Conservation (phyloP, 441 rosid species). For the Aquilaria agallochum region DNA sequence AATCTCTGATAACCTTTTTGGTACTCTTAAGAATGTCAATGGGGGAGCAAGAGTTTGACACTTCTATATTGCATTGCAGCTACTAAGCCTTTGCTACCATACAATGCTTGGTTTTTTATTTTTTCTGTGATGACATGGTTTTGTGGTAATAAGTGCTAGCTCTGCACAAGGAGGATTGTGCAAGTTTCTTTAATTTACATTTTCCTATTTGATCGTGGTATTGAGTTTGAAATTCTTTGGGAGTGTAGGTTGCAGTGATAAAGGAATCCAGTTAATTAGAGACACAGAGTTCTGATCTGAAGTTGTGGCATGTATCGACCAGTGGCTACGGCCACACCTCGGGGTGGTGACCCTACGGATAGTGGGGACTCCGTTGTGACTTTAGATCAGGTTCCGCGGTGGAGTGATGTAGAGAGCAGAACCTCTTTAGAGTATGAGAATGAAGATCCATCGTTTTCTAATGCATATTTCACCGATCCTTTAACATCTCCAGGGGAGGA, state of each 20-base stretch:
- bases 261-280: too few species aligned
- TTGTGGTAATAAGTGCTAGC: too few species aligned
- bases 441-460: slow-evolving; percentile 61
- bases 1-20: too few species aligned
- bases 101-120: too few species aligned
- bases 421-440: slow-evolving; percentile 52
- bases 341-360: slow-evolving; percentile 77
- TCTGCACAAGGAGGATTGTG: too few species aligned
- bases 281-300: slow-evolving; percentile 14
- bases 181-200: background rate
- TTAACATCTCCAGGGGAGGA: slow-evolving; percentile 62
- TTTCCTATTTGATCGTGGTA: background rate
- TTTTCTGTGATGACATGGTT: too few species aligned
- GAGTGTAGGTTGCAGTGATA: too few species aligned
- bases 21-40: too few species aligned
- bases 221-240: too few species aligned
- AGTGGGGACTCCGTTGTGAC: slow-evolving; percentile 75
- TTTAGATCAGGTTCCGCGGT: slow-evolving; percentile 90
- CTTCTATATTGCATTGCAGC: too few species aligned
- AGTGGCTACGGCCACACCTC: slow-evolving; percentile 56
- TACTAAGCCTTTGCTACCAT: too few species aligned
- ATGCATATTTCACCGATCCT: slow-evolving; percentile 77
- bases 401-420: slow-evolving; percentile 87
- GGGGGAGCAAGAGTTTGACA: too few species aligned
- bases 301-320: slow-evolving; percentile 62